These are phyloP conservation scores for Oryza coarctata DNA, from an alignment of 176 grass and related monocot genomes.

Conservation along the genomic window DNA sequence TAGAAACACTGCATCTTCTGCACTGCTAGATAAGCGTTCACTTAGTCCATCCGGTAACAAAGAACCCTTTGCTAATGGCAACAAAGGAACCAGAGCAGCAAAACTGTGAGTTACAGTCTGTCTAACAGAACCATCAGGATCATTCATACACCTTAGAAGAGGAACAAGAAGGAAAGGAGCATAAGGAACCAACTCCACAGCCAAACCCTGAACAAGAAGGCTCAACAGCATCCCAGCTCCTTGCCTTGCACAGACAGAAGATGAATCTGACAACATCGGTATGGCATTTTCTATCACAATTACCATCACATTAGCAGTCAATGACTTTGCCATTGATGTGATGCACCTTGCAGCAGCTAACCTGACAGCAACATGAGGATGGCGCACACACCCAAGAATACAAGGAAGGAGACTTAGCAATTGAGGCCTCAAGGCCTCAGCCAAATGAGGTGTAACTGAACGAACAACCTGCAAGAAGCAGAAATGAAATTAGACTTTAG, in stretches of 20 bases:
- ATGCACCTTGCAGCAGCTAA: slow-evolving; percentile 94
- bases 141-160: slow-evolving; percentile 95
- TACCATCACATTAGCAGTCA: slow-evolving; percentile 80
- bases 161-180: slow-evolving; percentile 95
- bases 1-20: slow-evolving; percentile 88
- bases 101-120: slow-evolving; percentile 98
- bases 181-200: slow-evolving; percentile 88
- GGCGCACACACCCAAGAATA: slow-evolving; percentile 75
- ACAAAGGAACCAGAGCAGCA: slow-evolving; percentile 90
- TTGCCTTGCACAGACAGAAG: slow-evolving; percentile 90
- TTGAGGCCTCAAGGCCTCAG: slow-evolving; percentile 67
- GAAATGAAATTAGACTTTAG: slow-evolving; percentile 3
- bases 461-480: slow-evolving; percentile 71
- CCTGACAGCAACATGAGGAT: slow-evolving; percentile 94
- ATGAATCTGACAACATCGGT: slow-evolving; percentile 87
- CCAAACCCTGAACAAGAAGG: slow-evolving; percentile 95
- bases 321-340: slow-evolving; percentile 94
- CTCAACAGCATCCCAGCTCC: slow-evolving; percentile 94
- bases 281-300: slow-evolving; percentile 85
- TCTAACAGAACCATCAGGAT: slow-evolving; percentile 84
- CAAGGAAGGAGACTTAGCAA: slow-evolving; percentile 84
- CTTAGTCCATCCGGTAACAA: slow-evolving; percentile 66
- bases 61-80: slow-evolving; percentile 81
- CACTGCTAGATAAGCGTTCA: slow-evolving; percentile 72
- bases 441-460: slow-evolving; percentile 69